Conservation (phyloP, 164 flowering plant species). For the Liquidambar formosana region DNA sequence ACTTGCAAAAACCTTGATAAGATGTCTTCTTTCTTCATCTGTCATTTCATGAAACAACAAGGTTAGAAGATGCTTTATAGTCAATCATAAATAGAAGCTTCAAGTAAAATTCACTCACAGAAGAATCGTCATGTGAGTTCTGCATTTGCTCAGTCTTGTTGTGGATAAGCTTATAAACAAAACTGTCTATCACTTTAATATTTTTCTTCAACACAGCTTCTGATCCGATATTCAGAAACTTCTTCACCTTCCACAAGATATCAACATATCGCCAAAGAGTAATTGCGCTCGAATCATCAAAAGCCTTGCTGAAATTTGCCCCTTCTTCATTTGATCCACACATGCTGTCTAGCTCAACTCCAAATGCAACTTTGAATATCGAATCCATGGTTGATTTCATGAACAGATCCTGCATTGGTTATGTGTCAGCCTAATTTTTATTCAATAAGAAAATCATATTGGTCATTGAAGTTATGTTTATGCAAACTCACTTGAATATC, state of each 20-base stretch:
- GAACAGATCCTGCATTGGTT: conserved; percentile 48
- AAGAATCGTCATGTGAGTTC: conserved; percentile 22
- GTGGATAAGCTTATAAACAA: conserved; percentile 53
- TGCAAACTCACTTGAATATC: conserved; percentile 45
- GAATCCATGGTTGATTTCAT: conserved; percentile 76
- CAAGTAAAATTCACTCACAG: conserved; percentile 29
- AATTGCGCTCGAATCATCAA: conserved; percentile 57
- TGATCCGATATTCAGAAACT: conserved; percentile 46
- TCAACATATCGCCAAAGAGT: conserved; percentile 52
- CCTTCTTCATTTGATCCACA: conserved; percentile 60
- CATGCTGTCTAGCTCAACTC: conserved; percentile 61
- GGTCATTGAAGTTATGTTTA: neutral
- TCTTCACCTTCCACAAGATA: conserved; percentile 54
- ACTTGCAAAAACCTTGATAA: conserved; percentile 64
- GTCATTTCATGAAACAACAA: conserved; percentile 3
- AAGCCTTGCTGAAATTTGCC: conserved; percentile 41
- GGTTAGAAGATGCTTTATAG: neutral
- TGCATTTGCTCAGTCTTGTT: conserved; percentile 41
- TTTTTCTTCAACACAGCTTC: conserved; percentile 53
- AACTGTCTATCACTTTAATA: conserved; percentile 38
- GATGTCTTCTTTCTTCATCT: conserved; percentile 62
- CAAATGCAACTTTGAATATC: conserved; percentile 71
- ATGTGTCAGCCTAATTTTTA: too few species aligned
- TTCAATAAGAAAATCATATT: neutral
- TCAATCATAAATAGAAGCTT: neutral